Evolutionary conservation across 148 eudicot species (phyloP), one percentile per base, ranked within the genome.

Genomic region (Vaccinium corymbosum): DNA sequence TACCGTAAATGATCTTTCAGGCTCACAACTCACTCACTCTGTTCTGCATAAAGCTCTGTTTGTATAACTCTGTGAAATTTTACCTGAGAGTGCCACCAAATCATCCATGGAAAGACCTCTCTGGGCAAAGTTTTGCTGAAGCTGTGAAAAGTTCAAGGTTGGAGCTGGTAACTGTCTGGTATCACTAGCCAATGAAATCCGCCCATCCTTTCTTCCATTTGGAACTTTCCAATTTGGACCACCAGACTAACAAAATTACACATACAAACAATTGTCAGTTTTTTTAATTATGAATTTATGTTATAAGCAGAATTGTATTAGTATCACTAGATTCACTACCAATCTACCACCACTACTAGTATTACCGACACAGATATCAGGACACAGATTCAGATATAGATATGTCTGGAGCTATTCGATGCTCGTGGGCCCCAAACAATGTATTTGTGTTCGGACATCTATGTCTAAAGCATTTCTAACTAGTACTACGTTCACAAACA

Each of bases 141-240:
- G 94, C 84, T 93, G 95, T 55, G 94, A 90, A 8, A 94, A 81
- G 88, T 90, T 94, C 89, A 93, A 95, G 79, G 87, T 57, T n/a
- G 98, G 98, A 82, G 95, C 89, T 83, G 98, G 97, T 77, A 95
- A 86, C 78, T 85, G 89, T 84, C 76, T 66, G 57, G 94, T 94
- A 72, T 95, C 98, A 78, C 70, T 94, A 9, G 94, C 98, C 59
- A 81, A 87, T 79, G 98, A 95, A 82, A 84, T 92, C 83, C 92
- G 92, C 84, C 97, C 98, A 79, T 95, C 98, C 87, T 90, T 90
- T 89, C 97, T 90, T 83, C 98, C 98, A 84, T 95, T 94, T 1
- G 94, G 94, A 66, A 95, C 97, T 56, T 91, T 84, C 98, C 98
- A 95, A 72, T 88, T 88, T 17, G 98, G 97, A 32, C 97, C 98